Conservation (phyloP, 2,329 filamentous ascomycete genomes). For the Ciborinia camelliae region DNA sequence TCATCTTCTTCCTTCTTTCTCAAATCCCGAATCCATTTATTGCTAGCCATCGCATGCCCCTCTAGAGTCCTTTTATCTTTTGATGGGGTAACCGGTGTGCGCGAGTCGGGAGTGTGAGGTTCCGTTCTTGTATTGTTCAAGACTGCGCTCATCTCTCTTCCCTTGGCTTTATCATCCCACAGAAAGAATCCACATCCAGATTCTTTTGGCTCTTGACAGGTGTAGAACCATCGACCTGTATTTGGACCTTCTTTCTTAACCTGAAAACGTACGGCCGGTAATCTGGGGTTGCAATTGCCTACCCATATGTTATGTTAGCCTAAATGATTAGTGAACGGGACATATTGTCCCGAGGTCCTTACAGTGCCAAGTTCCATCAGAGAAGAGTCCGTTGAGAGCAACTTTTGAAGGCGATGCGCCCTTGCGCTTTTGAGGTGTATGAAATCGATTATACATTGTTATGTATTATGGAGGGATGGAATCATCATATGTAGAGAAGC, state of each 20-base stretch:
- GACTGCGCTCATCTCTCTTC: conserved; percentile 45
- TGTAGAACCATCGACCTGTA: conserved; percentile 52
- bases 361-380: conserved; percentile 21
- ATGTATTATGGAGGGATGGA: neutral
- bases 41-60: conserved; percentile 21
- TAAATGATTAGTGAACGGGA: neutral
- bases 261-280: conserved; percentile 29
- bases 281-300: conserved; percentile 22
- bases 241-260: conserved; percentile 50
- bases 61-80: conserved; percentile 26
- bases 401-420: conserved; percentile 6
- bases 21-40: conserved; percentile 23
- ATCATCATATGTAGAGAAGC: neutral
- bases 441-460: neutral
- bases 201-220: conserved; percentile 47
- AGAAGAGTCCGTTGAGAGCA: conserved; percentile 21
- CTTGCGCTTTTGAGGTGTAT: conserved; percentile 16
- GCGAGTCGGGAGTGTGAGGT: conserved; percentile 17
- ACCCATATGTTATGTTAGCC: neutral
- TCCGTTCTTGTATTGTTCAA: conserved; percentile 48
- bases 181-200: conserved; percentile 55
- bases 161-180: conserved; percentile 52
- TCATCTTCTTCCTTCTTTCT: conserved; percentile 30
- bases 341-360: neutral
- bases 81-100: conserved; percentile 20